Base-by-base conservation (phyloP, 2,329 filamentous ascomycete genomes). In the Microdochium trichocladiopsis region DNA sequence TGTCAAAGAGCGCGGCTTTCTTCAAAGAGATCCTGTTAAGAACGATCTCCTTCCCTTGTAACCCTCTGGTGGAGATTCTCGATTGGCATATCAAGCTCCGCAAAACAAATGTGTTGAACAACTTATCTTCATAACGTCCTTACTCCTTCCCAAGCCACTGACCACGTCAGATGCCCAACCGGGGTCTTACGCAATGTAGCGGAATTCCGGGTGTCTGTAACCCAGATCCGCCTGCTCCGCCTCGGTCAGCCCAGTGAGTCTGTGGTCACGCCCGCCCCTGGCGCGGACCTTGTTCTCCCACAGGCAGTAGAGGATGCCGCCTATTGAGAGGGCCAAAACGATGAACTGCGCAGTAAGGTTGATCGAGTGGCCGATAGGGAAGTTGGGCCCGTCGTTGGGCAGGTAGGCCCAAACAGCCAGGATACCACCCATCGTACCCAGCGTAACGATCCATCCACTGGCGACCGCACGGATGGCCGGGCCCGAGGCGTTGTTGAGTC, bases 351-450 rank as follows among this genome's bases (percentile, higher is more conserved):
- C 76, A 3, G 57, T 68, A 47, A 83, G 68, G 58, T 83, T 83
- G 70, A 83, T 83, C 4, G 76, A 75, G 62, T 80, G 76, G 23
- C 77, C 77, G 50, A 70, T 73, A 28, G 63, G 68, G 57, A 76
- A 80, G 45, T 69, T 62, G 1, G 77, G 76, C 0, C 63, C 71
- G 53, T 80, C 76, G 11, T 56, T 59, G 1, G 66, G 65, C 3
- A 75, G 64, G 58, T 83, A 83, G 0, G 78, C 79, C 78, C 78
- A 81, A 14, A 69, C 72, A 43, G 80, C 76, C 2, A 83, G 65
- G 41, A 84, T 77, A 24, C 79, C 79, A 37, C 80, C 80, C 11
- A 77, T 68, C 1, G 77, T 82, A 11, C 80, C 80, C 2, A 84
- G 59, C 1, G 70, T 72, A 11, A 79, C 75, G 36, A 83, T 75